Evolutionary conservation across 2,329 filamentous ascomycete genomes (phyloP).

Genomic region (Botrytis squamosa): DNA sequence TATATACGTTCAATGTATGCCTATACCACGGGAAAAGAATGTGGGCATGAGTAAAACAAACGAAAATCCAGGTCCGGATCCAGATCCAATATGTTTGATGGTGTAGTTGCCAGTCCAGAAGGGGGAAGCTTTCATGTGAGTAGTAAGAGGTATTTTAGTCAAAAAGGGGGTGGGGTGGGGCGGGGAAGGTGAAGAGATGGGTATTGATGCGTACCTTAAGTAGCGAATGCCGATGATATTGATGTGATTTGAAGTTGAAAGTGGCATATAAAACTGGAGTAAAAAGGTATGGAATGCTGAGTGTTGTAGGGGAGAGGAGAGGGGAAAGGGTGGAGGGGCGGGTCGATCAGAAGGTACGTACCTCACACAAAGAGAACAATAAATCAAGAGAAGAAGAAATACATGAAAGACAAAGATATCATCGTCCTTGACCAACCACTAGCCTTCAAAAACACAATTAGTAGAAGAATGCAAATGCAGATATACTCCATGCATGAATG

Average conservation of each 20-base stretch:
- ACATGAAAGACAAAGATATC: conserved; percentile 23
- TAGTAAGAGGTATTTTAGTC: conserved; percentile 31
- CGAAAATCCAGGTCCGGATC: conserved; percentile 5
- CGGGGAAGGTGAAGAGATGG: conserved; percentile 1
- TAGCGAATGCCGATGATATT: background rate
- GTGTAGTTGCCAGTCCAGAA: background rate
- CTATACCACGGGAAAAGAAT: background rate
- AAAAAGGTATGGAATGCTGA: background rate
- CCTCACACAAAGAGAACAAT: conserved; percentile 28
- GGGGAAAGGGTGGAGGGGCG: conserved; percentile 1
- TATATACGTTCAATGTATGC: background rate
- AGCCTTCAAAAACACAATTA: conserved; percentile 28
- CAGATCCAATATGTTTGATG: background rate
- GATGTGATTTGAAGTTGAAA: background rate
- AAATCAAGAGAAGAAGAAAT: conserved; percentile 17
- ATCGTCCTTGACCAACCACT: conserved; percentile 23
- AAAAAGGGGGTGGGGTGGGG: background rate
- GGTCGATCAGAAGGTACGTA: conserved; percentile 32
- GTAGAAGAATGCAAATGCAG: conserved; percentile 28
- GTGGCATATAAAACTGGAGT: background rate
- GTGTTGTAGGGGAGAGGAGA: background rate
- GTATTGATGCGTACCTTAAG: conserved; percentile 28
- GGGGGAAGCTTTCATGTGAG: conserved; percentile 34
- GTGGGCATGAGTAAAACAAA: background rate
- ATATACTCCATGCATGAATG: conserved; percentile 19